Evolutionary conservation across 2,329 filamentous ascomycete species (phyloP).

Genomic region (Pseudocercospora fuligena): DNA sequence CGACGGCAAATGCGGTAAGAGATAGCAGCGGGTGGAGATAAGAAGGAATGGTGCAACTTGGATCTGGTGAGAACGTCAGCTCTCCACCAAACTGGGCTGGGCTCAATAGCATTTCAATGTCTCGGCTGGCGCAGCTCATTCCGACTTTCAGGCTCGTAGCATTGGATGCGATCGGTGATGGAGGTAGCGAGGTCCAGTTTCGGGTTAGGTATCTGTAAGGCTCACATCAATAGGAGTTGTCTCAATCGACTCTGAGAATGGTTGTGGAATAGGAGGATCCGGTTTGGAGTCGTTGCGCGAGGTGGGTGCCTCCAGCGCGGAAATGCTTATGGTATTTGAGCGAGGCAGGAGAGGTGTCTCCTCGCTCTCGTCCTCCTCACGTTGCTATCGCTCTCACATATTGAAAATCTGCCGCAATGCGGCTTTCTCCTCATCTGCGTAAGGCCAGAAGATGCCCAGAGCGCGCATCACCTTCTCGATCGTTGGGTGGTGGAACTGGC

Average conservation of each 20-base stretch:
- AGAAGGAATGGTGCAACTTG: background rate
- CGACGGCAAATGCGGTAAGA: background rate
- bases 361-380: background rate
- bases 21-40: background rate
- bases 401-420: background rate
- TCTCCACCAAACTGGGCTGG: too few species aligned
- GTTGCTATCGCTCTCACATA: background rate
- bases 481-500: background rate
- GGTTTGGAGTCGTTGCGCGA: background rate
- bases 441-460: slow-evolving; percentile 14
- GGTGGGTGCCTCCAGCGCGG: background rate
- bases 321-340: background rate
- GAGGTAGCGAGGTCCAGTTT: background rate
- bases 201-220: background rate
- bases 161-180: background rate
- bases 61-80: too few species aligned
- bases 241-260: background rate
- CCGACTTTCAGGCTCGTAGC: background rate
- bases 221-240: background rate
- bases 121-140: background rate
- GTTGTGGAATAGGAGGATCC: background rate
- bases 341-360: slow-evolving; percentile 4
- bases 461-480: slow-evolving; percentile 8
- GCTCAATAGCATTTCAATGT: background rate
- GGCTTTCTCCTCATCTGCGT: background rate